phyloP scores from a whole-genome alignment of 2,329 filamentous ascomycete species.

The Fusarium sp. region DNA sequence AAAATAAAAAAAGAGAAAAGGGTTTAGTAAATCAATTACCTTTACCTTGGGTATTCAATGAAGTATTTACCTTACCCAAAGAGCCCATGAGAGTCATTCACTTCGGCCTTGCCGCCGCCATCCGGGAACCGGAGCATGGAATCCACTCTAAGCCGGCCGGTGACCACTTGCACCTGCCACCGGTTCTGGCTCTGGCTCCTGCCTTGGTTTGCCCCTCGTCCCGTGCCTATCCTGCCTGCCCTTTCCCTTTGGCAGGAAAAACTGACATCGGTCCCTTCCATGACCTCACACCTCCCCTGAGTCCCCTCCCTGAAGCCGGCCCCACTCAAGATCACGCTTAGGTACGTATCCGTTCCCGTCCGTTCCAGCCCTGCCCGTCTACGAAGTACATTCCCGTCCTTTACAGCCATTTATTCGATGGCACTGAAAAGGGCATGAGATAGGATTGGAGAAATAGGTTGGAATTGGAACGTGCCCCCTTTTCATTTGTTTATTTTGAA shows the following conservation, averaged over 20 bases:
- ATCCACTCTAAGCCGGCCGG: slow-evolving; percentile 16
- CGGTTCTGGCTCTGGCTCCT: background rate
- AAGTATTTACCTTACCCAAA: background rate
- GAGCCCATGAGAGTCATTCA: slow-evolving; percentile 15
- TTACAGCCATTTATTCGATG: background rate
- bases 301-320: background rate
- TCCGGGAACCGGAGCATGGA: slow-evolving; percentile 20
- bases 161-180: slow-evolving; percentile 25
- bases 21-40: background rate
- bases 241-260: background rate
- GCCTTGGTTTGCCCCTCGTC: slow-evolving; percentile 17
- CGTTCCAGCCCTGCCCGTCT: background rate
- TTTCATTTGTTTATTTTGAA: background rate
- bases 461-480: background rate
- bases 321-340: slow-evolving; percentile 11
- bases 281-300: slow-evolving; percentile 20
- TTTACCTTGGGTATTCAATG: background rate
- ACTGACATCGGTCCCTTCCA: slow-evolving; percentile 31
- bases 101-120: slow-evolving; percentile 24
- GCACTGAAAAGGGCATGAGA: background rate
- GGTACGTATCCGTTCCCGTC: slow-evolving; percentile 14
- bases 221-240: background rate
- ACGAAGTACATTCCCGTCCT: background rate
- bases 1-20: background rate
- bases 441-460: background rate